Percentiles rank a stretch among this genome's conserved stretches.
phyloP scores from a whole-genome alignment of 2,329 filamentous ascomycete species.

The Calonectria fujianensis region DNA sequence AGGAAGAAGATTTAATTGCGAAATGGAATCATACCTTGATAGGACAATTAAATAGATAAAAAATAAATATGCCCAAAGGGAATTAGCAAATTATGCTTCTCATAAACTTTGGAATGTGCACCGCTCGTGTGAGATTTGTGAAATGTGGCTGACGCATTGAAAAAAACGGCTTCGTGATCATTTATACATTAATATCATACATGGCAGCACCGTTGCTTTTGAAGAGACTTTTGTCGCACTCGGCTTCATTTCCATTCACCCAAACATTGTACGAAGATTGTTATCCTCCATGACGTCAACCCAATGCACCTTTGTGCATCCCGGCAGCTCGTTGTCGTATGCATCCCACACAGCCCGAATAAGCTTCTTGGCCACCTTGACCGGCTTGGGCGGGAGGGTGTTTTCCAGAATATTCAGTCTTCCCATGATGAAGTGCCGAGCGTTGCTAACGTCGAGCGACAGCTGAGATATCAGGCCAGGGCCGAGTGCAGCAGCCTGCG shows the following conservation, averaged over 20 bases:
- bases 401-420: constrained; percentile 62
- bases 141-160: not conserved
- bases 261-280: constrained; percentile 59
- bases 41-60: constrained; percentile 40
- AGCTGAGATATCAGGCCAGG: constrained; percentile 50
- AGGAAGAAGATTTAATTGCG: constrained; percentile 59
- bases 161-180: constrained; percentile 7
- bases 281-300: constrained; percentile 65
- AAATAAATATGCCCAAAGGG: constrained; percentile 14
- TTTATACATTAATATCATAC: constrained; percentile 24
- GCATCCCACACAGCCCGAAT: constrained; percentile 64
- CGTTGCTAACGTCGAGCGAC: constrained; percentile 61
- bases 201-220: not conserved
- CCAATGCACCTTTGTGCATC: constrained; percentile 62
- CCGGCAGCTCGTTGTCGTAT: constrained; percentile 62
- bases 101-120: not conserved
- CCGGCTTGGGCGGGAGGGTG: constrained; percentile 64
- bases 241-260: constrained; percentile 44
- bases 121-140: not conserved
- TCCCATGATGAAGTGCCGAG: constrained; percentile 63
- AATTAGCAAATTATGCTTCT: not conserved
- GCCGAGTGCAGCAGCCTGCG: constrained; percentile 32
- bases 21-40: constrained; percentile 20
- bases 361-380: constrained; percentile 64
- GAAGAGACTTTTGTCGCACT: not conserved